These are phyloP conservation scores for Cutaneotrichosporon arboriforme DNA, from an alignment of 1,284 basidiomycete species.

Conservation along the genomic window DNA sequence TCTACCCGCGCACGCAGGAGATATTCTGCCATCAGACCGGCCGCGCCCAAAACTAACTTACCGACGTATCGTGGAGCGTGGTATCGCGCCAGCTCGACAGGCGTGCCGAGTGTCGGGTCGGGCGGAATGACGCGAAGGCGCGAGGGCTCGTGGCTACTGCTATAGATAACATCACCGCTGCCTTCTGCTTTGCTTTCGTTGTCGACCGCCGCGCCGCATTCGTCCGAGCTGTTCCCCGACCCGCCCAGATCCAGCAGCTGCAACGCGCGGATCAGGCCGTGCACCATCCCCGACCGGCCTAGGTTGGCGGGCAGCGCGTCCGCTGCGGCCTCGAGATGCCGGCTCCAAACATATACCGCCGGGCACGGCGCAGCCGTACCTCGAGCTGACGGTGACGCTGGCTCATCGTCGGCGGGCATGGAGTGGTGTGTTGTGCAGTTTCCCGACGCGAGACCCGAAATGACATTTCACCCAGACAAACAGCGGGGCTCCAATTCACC, in stretches of 20 bases:
- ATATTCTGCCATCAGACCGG: constrained; percentile 14
- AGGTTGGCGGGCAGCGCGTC: constrained; percentile 70
- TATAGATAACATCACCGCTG: no score
- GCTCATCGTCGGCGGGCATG: no score
- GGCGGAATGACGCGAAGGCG: constrained; percentile 25
- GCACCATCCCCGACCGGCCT: constrained; percentile 72
- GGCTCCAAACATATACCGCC: constrained; percentile 37
- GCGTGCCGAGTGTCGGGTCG: constrained; percentile 23
- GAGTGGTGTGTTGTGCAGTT: no score
- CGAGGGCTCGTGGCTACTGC: no score
- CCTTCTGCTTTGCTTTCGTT: constrained; percentile 52
- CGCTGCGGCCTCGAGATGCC: constrained; percentile 27
- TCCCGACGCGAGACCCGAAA: no score
- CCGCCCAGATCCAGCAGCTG: constrained; percentile 51
- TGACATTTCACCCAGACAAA: no score
- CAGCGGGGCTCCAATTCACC: no score
- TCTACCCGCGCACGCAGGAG: constrained; percentile 6
- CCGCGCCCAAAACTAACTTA: constrained; percentile 13
- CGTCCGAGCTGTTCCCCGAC: no score
- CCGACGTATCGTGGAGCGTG: constrained; percentile 49
- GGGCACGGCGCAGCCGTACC: no score
- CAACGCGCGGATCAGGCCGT: constrained; percentile 61
- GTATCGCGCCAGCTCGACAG: constrained; percentile 42
- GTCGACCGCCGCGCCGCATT: constrained; percentile 28
- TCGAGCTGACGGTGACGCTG: no score